Conservation (phyloP, 768 basidiomycete genomes). For the Lentinula sp. region DNA sequence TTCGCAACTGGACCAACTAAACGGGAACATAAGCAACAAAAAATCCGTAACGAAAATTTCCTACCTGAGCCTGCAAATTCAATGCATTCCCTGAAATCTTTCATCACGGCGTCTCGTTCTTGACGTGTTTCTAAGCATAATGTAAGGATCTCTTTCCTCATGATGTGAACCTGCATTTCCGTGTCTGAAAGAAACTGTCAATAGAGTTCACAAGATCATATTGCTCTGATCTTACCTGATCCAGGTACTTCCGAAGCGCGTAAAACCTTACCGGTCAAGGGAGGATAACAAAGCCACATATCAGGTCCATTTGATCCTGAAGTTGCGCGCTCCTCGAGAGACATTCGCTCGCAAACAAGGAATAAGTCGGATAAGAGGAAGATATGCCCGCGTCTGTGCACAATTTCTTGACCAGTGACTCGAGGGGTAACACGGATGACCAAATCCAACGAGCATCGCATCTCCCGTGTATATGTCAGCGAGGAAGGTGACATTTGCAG, state of each 20-base stretch:
- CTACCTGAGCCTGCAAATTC: conserved; percentile 70
- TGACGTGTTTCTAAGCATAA: conserved; percentile 56
- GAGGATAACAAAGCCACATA: conserved; percentile 93
- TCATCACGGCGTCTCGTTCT: conserved; percentile 55
- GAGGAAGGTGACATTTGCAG: conserved; percentile 83
- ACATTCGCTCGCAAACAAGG: conserved; percentile 83
- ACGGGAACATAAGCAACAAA: conserved; percentile 1
- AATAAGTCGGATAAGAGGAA: conserved; percentile 92
- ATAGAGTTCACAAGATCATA: background rate
- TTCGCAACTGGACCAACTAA: conserved; percentile 55
- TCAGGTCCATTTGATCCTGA: conserved; percentile 57
- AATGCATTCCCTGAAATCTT: conserved; percentile 78
- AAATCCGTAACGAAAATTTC: conserved; percentile 22
- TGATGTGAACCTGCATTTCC: conserved; percentile 69
- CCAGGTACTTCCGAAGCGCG: conserved; percentile 57
- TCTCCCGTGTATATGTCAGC: conserved; percentile 70
- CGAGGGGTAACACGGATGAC: conserved; percentile 73
- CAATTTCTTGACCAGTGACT: conserved; percentile 65
- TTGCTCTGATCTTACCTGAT: conserved; percentile 39
- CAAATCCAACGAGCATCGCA: conserved; percentile 69
- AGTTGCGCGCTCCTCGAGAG: conserved; percentile 51
- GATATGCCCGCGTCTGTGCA: conserved; percentile 75
- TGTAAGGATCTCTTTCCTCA: conserved; percentile 81
- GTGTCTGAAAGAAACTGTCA: conserved; percentile 42
- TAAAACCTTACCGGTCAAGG: conserved; percentile 90